Evolutionary conservation across 495 filamentous ascomycete genomes (phyloP), one percentile per base, ranked within the genome.

Genomic region (Aeminium ludgeri): DNA sequence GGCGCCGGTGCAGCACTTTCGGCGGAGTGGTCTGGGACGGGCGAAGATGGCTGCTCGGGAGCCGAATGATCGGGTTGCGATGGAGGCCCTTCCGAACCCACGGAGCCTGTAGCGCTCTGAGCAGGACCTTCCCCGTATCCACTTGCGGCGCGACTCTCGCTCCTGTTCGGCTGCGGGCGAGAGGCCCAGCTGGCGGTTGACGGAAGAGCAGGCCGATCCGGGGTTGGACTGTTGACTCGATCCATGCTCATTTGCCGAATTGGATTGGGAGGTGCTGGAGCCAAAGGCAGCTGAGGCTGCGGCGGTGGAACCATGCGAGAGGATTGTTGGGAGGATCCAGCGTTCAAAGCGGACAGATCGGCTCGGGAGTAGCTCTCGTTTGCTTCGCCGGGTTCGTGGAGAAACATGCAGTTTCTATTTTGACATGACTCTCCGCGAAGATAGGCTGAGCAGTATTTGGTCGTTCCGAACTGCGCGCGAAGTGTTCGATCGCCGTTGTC

Each of bases 391-490:
- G 86, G 79, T 57, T 99, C 89, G 55, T 99, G 89, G 30, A 99
- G 61, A 59, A 99, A 99, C 67, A 93, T 99, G 61, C 89, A 99
- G 41, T 83, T 82, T 38, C 84, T 72, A 51, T 99, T 99, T 27
- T 77, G 81, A 60, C 89, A 99, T 43, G 73, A 75, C 55, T 99
- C 89, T 40, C 85, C 81, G 16, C 91, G 76, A 18, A 99, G 69
- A 66, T 87, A 99, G 7, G 89, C 89, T 0, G 89, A 96, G 60
- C 89, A 99, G 57, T 99, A 99, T 58, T 99, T 99, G 2, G 91
- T 99, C 6, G 91, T 99, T 16, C 91, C 91, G 40, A 91, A 82
- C 59, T 96, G 91, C 4, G 91, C 91, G 54, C 87, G 72, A 20
- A 99, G 61, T 23, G 80, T 68, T 40, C 89, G 65, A 43, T 93